phyloP scores from a whole-genome alignment of 495 filamentous ascomycete genomes.

The Schizothecium vesticola region DNA sequence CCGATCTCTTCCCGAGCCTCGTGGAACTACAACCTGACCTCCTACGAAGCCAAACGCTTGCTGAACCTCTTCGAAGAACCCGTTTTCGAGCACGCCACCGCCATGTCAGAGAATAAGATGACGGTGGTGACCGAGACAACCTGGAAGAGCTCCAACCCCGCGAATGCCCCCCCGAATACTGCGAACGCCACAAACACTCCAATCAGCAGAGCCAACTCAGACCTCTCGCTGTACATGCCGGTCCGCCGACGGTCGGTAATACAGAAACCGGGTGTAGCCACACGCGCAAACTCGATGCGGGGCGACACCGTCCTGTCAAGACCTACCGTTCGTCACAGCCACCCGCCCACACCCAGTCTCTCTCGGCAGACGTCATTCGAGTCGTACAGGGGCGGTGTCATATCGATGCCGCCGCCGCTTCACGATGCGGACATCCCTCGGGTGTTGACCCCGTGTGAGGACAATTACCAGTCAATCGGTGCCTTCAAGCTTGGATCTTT shows the following conservation, averaged over 20 bases:
- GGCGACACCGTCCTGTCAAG: slow-evolving; percentile 14
- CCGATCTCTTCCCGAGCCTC: slow-evolving; percentile 29
- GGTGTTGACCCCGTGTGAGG: slow-evolving; percentile 41
- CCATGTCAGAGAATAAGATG: slow-evolving; percentile 32
- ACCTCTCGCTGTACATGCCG: slow-evolving; percentile 43
- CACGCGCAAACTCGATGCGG: slow-evolving; percentile 26
- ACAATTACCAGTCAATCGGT: slow-evolving; percentile 50
- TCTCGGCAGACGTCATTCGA: slow-evolving; percentile 34
- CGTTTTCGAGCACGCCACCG: slow-evolving; percentile 25
- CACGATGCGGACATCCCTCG: slow-evolving; percentile 29
- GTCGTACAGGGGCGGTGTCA: slow-evolving; percentile 25
- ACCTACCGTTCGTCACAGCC: slow-evolving; percentile 30
- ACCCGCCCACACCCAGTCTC: slow-evolving; percentile 32
- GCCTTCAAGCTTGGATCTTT: slow-evolving; percentile 55
- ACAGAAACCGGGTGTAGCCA: slow-evolving; percentile 44
- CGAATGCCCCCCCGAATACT: slow-evolving; percentile 10
- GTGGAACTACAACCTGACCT: slow-evolving; percentile 37
- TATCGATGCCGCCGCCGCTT: slow-evolving; percentile 28
- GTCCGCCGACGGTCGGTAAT: slow-evolving; percentile 43
- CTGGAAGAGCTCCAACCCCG: slow-evolving; percentile 33
- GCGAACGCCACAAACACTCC: slow-evolving; percentile 24
- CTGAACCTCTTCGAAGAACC: slow-evolving; percentile 36
- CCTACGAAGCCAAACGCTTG: slow-evolving; percentile 40
- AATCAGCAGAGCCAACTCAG: slow-evolving; percentile 36
- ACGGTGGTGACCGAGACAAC: slow-evolving; percentile 32